A percentile compares a stretch with the other conserved stretches of the same genome.
Evolutionary conservation across 225 moss, liverwort and hornwort genomes (phyloP).

Genomic region (Straminergon stramineum): DNA sequence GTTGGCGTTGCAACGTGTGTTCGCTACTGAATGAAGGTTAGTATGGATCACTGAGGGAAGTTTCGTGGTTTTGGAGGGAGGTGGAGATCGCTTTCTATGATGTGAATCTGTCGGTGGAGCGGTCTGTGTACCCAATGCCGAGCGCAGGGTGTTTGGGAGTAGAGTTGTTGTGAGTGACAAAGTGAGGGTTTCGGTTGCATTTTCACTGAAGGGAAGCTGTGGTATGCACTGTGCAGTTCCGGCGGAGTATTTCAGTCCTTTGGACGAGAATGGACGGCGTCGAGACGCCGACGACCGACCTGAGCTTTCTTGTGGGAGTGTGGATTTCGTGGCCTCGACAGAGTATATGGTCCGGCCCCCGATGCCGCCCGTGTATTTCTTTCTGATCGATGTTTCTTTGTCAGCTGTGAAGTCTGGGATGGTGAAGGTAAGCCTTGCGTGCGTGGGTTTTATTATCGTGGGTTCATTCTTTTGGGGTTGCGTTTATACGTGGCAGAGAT

Average conservation of each 20-base stretch:
- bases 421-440: slow-evolving; percentile 59
- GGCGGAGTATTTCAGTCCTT: slow-evolving; percentile 71
- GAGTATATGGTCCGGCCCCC: slow-evolving; percentile 99
- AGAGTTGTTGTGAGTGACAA: background rate
- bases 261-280: slow-evolving; percentile 89
- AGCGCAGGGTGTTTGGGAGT: background rate
- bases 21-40: slow-evolving; percentile 85
- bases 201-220: background rate
- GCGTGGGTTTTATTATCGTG: background rate
- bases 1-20: slow-evolving; percentile 99
- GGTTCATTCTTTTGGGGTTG: background rate
- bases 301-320: slow-evolving; percentile 87
- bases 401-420: slow-evolving; percentile 89
- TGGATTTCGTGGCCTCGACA: slow-evolving; percentile 84
- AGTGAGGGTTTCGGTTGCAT: background rate
- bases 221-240: slow-evolving; percentile 50
- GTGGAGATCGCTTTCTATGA: background rate
- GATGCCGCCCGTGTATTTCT: slow-evolving; percentile 98
- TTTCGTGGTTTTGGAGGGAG: background rate
- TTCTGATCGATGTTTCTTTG: slow-evolving; percentile 83
- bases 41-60: background rate
- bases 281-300: slow-evolving; percentile 78
- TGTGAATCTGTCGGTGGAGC: background rate
- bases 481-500: background rate
- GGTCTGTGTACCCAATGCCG: background rate